Evolutionary conservation across 345 rosid species (phyloP), one percentile per base, ranked within the genome.

Genomic region (Luvunga scandens): DNA sequence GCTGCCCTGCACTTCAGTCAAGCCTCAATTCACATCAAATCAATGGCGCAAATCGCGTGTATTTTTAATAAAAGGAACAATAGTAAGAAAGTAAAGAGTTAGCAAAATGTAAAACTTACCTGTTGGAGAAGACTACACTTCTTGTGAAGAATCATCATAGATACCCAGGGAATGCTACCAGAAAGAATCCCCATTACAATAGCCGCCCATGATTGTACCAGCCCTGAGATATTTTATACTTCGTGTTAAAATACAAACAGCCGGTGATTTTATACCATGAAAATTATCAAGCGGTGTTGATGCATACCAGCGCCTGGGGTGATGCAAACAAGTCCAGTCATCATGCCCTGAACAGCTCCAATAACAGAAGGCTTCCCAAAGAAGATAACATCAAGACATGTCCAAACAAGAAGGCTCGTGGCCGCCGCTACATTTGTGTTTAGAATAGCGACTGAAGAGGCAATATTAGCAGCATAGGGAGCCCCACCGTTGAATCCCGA

Each of bases 401-500:
- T 95, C 98, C 98, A 95, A 2, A 92, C 88, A 6, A 95, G 97
- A 70, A 95, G 90, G 85, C 98, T 93, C 2, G 98, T 95, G 33
- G 98, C 98, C 1, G 98, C 98, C 0, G 89, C 84, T 33, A 95
- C 79, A 63, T 95, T 95, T 10, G 99, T 95, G 90, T 93, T 95
- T 27, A 95, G 77, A 8, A 95, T 74, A 0, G 98, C 99, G 9
- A 92, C 79, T 0, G 99, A 86, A 39, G 99, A 75, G 75, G 77
- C 87, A n/a, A 90, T 72, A 48, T 92, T 87, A 22, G 97, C 99
- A 0, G 98, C 98, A 77, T 92, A 92, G 0, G 98, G 98, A 1
- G 98, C 98, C 2, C 98, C 98, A 0, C 98, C 98, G 39, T 93
- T 95, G 88, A 95, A 95, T 30, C 98, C 98, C 3, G 98, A 92